A percentile compares a stretch with the other conserved stretches of the same genome.
phyloP scores from a whole-genome alignment of 805 yeast genomes.

The Candida maltosa region DNA sequence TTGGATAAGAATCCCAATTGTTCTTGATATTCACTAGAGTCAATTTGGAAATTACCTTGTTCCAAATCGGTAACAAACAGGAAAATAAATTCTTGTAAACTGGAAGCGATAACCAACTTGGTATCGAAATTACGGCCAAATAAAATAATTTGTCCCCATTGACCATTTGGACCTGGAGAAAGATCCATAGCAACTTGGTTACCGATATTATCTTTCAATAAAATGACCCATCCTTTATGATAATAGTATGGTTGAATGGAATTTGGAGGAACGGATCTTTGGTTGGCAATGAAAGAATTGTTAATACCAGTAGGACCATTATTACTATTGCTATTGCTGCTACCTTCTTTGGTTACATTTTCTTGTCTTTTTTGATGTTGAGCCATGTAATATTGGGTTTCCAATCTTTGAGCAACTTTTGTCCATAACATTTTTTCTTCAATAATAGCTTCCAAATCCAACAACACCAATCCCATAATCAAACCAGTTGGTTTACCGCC shows the following conservation, averaged over 20 bases:
- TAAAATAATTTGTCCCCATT: slow-evolving; percentile 42
- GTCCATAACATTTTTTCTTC: slow-evolving; percentile 42
- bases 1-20: slow-evolving; percentile 34
- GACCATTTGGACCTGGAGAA: slow-evolving; percentile 35
- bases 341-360: slow-evolving; percentile 3
- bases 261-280: slow-evolving; percentile 36
- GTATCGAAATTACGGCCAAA: slow-evolving; percentile 46
- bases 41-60: slow-evolving; percentile 38
- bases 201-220: slow-evolving; percentile 40
- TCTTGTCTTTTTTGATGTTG: slow-evolving; percentile 24
- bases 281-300: slow-evolving; percentile 28
- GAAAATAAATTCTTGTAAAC: slow-evolving; percentile 38
- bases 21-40: slow-evolving; percentile 29
- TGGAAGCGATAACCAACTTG: slow-evolving; percentile 35
- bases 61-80: slow-evolving; percentile 38
- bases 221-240: slow-evolving; percentile 40
- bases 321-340: slow-evolving; percentile 1
- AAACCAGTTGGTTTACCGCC: slow-evolving; percentile 46
- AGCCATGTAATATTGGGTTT: slow-evolving; percentile 29
- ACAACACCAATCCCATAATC: slow-evolving; percentile 39
- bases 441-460: slow-evolving; percentile 40
- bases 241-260: slow-evolving; percentile 33
- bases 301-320: slow-evolving; percentile 4
- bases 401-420: slow-evolving; percentile 38
- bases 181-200: slow-evolving; percentile 42